Evolutionary conservation across 2,329 filamentous ascomycete species (phyloP).

Genomic region (Cadophora luteo-olivacea): DNA sequence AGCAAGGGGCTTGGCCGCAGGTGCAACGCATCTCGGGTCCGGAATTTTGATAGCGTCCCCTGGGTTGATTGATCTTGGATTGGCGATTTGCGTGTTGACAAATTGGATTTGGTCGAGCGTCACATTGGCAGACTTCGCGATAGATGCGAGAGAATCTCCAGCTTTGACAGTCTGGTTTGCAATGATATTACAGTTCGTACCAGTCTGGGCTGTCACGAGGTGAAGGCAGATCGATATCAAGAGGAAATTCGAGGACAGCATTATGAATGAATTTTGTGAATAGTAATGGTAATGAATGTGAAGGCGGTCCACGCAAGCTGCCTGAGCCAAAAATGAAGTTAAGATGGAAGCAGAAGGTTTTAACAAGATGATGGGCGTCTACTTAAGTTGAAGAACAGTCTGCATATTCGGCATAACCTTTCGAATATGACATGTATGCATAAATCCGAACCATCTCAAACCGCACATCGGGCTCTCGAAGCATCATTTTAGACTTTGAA

Average conservation of each 20-base stretch:
- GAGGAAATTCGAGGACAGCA: background rate
- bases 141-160: conserved; percentile 26
- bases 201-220: conserved; percentile 8
- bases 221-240: background rate
- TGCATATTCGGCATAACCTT: background rate
- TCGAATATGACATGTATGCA: background rate
- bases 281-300: background rate
- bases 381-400: background rate
- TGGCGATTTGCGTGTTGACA: conserved; percentile 32
- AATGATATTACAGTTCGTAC: conserved; percentile 28
- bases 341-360: background rate
- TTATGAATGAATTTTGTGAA: background rate
- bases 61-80: conserved; percentile 23
- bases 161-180: conserved; percentile 24
- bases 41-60: conserved; percentile 29
- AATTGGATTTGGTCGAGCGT: conserved; percentile 29
- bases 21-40: conserved; percentile 24
- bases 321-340: background rate
- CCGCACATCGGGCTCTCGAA: background rate
- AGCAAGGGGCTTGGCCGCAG: conserved; percentile 6
- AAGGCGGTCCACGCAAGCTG: background rate
- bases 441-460: background rate
- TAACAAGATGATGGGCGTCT: background rate
- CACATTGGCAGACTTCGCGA: conserved; percentile 21
- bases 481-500: background rate